phyloP scores from a whole-genome alignment of 2,329 filamentous ascomycete genomes.

The Diaporthe sp. region DNA sequence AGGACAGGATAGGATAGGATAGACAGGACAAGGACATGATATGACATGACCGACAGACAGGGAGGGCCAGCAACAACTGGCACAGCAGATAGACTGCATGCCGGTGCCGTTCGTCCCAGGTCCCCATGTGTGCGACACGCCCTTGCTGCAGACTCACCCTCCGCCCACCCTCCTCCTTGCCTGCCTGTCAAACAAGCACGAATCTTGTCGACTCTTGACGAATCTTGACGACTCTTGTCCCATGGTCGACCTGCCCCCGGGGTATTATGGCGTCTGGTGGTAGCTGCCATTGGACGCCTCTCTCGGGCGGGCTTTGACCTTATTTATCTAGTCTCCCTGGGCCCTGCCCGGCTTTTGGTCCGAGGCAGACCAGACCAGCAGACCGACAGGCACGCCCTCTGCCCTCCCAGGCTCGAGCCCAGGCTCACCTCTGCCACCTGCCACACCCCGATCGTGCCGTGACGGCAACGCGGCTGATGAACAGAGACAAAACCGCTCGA shows the following conservation, averaged over 20 bases:
- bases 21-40: neutral
- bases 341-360: constrained; percentile 16
- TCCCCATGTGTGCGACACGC: neutral
- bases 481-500: constrained; percentile 30
- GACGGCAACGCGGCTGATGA: constrained; percentile 25
- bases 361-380: constrained; percentile 4
- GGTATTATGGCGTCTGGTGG: constrained; percentile 19
- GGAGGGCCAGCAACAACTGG: neutral
- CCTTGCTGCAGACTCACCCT: constrained; percentile 7
- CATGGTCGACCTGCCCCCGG: neutral
- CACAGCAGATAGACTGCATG: neutral
- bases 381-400: neutral
- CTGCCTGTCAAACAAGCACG: constrained; percentile 3
- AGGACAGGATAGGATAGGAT: neutral
- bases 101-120: constrained; percentile 21
- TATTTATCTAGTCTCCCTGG: constrained; percentile 26
- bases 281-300: constrained; percentile 24
- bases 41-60: neutral
- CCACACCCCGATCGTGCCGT: constrained; percentile 23
- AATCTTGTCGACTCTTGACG: neutral
- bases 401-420: constrained; percentile 12
- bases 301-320: constrained; percentile 25
- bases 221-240: neutral
- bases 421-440: constrained; percentile 23
- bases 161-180: neutral